Evolutionary conservation across 176 grass and related monocot genomes (phyloP), one percentile per base, ranked within the genome.

Genomic region (Puccinellia tenuiflora): DNA sequence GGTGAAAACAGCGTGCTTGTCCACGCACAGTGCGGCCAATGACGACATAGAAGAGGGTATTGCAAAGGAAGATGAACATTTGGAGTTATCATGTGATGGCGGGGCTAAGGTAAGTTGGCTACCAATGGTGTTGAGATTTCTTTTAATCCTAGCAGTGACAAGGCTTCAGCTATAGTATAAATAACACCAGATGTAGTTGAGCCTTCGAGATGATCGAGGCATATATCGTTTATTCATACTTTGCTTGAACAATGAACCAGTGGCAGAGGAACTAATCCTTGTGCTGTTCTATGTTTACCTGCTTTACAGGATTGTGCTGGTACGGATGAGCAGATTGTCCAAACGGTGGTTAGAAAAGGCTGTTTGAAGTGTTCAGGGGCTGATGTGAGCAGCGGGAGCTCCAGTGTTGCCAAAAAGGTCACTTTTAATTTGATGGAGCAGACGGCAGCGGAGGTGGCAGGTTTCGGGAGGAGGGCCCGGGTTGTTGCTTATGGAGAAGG

Each of bases 351-450:
- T 28, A 57, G 72, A 24, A 92, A 87, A 65, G 87, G 91, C 0
- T 89, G 87, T 79, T 67, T 87, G 81, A 92, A 89, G 77, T 34
- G 39, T 37, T 43, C 85, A 3, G 39, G 82, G 42, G 12, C 53
- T 47, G 81, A 38, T 56, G 59, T 37, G 31, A 79, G 46, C 5
- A 10, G 2, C 37, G 45, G 59, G 21, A 68, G 40, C 30, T 73
- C 51, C 0, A 40, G 71, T 34, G 81, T 34, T 28, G 28, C 72
- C 70, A 92, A 92, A 81, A 85, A 81, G 56, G 91, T 92, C 8
- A 84, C 37, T 1, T 92, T 92, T 64, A 21, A 18, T 21, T 67
- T 89, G 24, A 46, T 78, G 12, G 73, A 80, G 21, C 50, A 46
- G 35, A 55, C 14, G 12, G 56, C 64, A 68, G 64, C 31, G 22